Base-by-base conservation (phyloP, 768 basidiomycete genomes). In the Kwoniella dejecticola region DNA sequence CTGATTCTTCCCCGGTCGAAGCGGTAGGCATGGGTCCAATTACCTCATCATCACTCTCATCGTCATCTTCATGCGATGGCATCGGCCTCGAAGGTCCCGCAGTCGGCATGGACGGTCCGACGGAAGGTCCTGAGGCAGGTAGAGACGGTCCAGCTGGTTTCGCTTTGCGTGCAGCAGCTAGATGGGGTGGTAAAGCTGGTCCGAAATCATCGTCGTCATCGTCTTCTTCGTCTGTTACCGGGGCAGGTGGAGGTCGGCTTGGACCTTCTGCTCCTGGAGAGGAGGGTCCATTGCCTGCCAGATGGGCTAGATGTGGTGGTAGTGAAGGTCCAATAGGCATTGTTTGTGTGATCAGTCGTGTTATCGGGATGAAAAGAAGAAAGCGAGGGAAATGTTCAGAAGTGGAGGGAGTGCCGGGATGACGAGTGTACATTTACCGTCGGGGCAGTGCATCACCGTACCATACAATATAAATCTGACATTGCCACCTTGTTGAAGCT, bases 1-100 rank as follows among this genome's bases (percentile, higher is more conserved):
- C 53, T 15, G 36, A 21, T 26, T 85, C 29, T 69, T 60, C 49
- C 81, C 76, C 40, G 79, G 74, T 10, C 61, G 54, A 17, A n/a
- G 88, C 87, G 0, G 88, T 81, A 0, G 91, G 92, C 75, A 83
- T 84, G 0, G 95, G 95, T 1, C 94, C 94, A 54, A 92, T 75
- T 31, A 72, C 83, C 61, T 93, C 91, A 52, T 88, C 87, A 62
- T 90, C 89, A 52, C 83, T 83, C 56, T 87, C 87, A 47, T 84
- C 83, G 29, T 85, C 84, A 15, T 84, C 15, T 4, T 55, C 31
- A 80, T 11, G 77, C 45, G 21, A 81, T 75, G 45, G 80, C 80
- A 77, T 80, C 82, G 59, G 68, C 72, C 13, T 64, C 33, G 62
- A 64, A 0, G 63, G 53, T 55, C 63, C 57, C 11, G 24, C 61